Evolutionary conservation across 2,329 filamentous ascomycete species (phyloP), one percentile per base, ranked within the genome.

Genomic region (Fonsecaea multimorphosa): DNA sequence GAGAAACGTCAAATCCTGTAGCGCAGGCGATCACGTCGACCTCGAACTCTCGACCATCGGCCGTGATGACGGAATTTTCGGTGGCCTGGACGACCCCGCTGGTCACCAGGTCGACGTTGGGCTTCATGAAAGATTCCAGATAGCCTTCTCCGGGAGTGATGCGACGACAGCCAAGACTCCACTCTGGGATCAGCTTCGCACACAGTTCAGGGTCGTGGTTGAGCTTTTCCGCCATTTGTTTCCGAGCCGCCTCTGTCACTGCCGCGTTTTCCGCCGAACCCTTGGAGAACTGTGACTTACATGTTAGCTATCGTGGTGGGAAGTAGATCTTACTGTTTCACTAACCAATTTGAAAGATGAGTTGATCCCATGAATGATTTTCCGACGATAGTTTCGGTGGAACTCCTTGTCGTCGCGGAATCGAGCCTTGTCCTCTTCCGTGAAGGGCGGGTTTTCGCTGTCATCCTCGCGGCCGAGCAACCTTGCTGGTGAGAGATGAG

Each of bases 91-190:
- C 68, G 8, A 78, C 78, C n/a, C 78, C 68, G 38, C 76, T 77
- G n/a, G 69, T 70, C 4, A 68, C 59, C 8, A 75, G 61, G 11
- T 67, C 56, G 1, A 78, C 78, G 66, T 82, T 83, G 0, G 75
- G 73, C 19, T 79, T 57, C 4, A 74, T 73, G 4, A 83, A 72
- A 1, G 83, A 80, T 70, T 85, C 81, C 8, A 85, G 78, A 69
- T 83, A 85, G 0, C 83, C 82, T n/a, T 80, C 80, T 0, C 82
- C 83, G 0, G 83, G 84, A 0, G 83, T 84, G 24, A 83, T 69
- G 1, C 83, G 76, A 11, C 82, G 75, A 63, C 83, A 85, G 0
- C 82, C 82, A 7, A 74, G 61, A 9, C 61, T 52, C 64, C 71
- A 75, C 0, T 70, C 61, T 1, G 74, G 75, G 16, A 71, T 71